Conservation (phyloP, 495 filamentous ascomycete genomes). For the Delitschia confertaspora region DNA sequence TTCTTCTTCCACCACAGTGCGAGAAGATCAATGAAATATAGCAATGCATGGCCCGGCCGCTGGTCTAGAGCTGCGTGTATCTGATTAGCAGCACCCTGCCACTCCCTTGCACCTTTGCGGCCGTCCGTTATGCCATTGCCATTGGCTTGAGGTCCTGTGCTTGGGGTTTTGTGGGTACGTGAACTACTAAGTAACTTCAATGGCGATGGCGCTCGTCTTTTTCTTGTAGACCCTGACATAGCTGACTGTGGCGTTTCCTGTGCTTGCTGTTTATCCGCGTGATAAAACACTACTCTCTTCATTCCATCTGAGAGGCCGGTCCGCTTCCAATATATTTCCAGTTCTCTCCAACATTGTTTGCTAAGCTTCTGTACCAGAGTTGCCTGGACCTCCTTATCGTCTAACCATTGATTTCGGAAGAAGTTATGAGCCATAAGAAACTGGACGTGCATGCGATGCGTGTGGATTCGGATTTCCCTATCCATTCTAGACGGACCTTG, state of each 20-base stretch:
- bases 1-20: conserved; percentile 79
- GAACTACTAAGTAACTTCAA: conserved; percentile 12
- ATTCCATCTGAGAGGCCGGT: conserved; percentile 48
- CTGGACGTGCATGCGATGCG: conserved; percentile 86
- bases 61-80: conserved; percentile 3
- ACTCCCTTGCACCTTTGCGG: not conserved
- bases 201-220: conserved; percentile 2
- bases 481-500: conserved; percentile 83
- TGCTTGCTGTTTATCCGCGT: conserved; percentile 3
- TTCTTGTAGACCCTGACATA: no score
- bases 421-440: conserved; percentile 81
- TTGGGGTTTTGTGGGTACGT: not conserved
- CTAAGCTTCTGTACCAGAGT: conserved; percentile 65
- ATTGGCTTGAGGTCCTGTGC: not conserved
- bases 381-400: conserved; percentile 67
- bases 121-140: not conserved
- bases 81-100: not conserved
- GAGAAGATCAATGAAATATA: conserved; percentile 66
- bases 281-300: conserved; percentile 37
- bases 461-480: conserved; percentile 61
- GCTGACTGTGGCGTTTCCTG: conserved; percentile 12
- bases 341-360: conserved; percentile 55
- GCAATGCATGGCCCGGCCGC: conserved; percentile 62
- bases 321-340: conserved; percentile 63
- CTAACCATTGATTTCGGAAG: conserved; percentile 76